Conservation (phyloP, 2,329 filamentous ascomycete genomes). For the Exophiala sideris region DNA sequence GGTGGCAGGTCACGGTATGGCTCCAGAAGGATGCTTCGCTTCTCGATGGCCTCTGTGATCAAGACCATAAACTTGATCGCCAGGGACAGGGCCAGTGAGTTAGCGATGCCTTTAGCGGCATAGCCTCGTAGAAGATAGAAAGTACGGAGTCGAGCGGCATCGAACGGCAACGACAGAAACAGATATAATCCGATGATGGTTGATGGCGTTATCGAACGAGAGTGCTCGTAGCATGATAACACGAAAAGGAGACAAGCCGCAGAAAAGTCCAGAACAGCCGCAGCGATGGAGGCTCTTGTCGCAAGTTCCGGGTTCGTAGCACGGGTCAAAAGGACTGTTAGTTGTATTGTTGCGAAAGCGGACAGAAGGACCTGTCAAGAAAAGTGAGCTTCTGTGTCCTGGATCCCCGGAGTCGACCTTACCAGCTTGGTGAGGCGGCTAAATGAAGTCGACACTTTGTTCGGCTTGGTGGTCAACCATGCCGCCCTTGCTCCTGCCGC, state of each 20-base stretch:
- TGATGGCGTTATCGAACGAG: constrained; percentile 32
- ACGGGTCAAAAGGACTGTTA: constrained; percentile 36
- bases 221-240: constrained; percentile 31
- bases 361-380: constrained; percentile 17
- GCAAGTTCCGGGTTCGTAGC: constrained; percentile 18
- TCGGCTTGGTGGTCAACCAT: constrained; percentile 33
- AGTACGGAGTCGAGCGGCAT: constrained; percentile 41
- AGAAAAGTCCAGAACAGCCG: constrained; percentile 22
- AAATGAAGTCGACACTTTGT: constrained; percentile 19
- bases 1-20: constrained; percentile 43
- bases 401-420: not conserved
- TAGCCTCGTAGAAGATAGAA: constrained; percentile 19
- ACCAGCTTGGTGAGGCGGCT: constrained; percentile 25
- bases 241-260: constrained; percentile 23
- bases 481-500: constrained; percentile 35
- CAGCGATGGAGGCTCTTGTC: constrained; percentile 18
- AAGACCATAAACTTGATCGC: constrained; percentile 44
- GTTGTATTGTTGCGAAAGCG: constrained; percentile 35
- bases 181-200: constrained; percentile 39
- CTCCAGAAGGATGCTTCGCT: constrained; percentile 40
- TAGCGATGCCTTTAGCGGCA: constrained; percentile 36
- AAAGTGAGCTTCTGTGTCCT: constrained; percentile 3
- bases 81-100: constrained; percentile 41
- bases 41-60: constrained; percentile 46
- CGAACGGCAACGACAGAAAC: constrained; percentile 40